Evolutionary conservation across 2,329 filamentous ascomycete genomes (phyloP), one percentile per base, ranked within the genome.

Genomic region (Epichloe baconii): DNA sequence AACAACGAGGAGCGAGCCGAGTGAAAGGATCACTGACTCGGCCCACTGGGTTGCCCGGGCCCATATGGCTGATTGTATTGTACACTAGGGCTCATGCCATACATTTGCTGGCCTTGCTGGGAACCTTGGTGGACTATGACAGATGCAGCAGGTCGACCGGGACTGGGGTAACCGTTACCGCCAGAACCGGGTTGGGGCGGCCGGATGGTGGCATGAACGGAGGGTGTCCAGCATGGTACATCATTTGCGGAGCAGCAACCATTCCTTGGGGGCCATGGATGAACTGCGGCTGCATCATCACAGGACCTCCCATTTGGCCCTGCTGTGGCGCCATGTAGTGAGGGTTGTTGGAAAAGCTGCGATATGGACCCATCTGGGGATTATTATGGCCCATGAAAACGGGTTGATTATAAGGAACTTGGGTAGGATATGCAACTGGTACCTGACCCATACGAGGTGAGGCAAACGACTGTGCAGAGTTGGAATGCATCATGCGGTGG

Each of bases 81-180:
- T 67, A 83, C 77, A 49, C 75, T 82, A 43, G 84, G 84, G 60
- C 83, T 86, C 83, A 90, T 87, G 56, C 79, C 85, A 73, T 78
- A 90, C 70, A 74, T 80, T 61, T 72, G 81, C 64, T 94, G 88
- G 41, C 90, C 89, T 66, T 95, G 90, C 62, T 96, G 91, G 31
- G 90, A 96, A 51, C 88, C 88, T 69, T 95, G 88, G 58, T 90
- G 90, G 61, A 84, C 86, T 91, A 97, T 97, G 83, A 94, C 88
- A 2, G 88, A 84, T 12, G 93, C 88, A 19, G 73, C 66, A 31
- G 83, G 82, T 46, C 89, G 80, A 52, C 88, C 83, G 1, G 91
- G 91, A 64, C 91, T 96, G n/a, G 88, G 86, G 62, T 87, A 95
- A 15, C 88, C 88, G 59, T 83, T 86, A 7, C 79, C 75, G 43